Percentiles rank a stretch among this genome's conserved stretches.
Conservation (phyloP, 2,329 filamentous ascomycete species). For the Clarireedia monteithiana region DNA sequence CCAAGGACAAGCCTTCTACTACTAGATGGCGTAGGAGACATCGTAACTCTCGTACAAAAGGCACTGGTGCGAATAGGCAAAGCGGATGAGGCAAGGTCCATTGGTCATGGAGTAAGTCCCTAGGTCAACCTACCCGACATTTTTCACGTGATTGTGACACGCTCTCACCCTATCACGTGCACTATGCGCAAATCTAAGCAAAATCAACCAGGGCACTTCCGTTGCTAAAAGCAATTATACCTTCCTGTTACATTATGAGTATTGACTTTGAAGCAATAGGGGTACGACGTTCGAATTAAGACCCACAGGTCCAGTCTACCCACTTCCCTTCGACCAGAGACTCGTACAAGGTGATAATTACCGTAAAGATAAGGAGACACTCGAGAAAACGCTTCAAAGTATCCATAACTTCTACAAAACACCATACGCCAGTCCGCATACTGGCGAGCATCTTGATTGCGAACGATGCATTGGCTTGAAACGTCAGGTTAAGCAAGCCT, state of each 20-base stretch:
- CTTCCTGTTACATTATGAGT: not conserved
- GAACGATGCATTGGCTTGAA: conserved; percentile 19
- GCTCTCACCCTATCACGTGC: not conserved
- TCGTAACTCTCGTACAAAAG: too few relatives aligned
- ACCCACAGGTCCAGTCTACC: conserved; percentile 12
- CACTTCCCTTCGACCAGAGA: conserved; percentile 20
- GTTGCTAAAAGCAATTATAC: not conserved
- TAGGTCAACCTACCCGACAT: not conserved
- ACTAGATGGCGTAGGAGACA: not conserved
- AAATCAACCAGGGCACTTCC: too few relatives aligned
- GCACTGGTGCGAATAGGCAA: not conserved
- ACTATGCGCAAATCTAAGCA: not conserved
- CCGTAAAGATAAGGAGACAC: conserved; percentile 15
- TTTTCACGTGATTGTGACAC: conserved; percentile 1
- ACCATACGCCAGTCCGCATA: conserved; percentile 15
- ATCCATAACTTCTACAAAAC: conserved; percentile 16
- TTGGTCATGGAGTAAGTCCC: conserved; percentile 6
- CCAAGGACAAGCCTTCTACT: not conserved
- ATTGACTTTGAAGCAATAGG: not conserved
- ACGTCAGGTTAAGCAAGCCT: conserved; percentile 20
- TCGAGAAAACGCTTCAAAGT: conserved; percentile 10
- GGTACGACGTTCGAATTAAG: conserved; percentile 3
- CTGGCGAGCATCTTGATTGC: conserved; percentile 19
- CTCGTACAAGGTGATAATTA: conserved; percentile 19
- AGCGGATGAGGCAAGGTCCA: not conserved